Conservation (phyloP, 257 asterid species). For the Penstemon newberryi region DNA sequence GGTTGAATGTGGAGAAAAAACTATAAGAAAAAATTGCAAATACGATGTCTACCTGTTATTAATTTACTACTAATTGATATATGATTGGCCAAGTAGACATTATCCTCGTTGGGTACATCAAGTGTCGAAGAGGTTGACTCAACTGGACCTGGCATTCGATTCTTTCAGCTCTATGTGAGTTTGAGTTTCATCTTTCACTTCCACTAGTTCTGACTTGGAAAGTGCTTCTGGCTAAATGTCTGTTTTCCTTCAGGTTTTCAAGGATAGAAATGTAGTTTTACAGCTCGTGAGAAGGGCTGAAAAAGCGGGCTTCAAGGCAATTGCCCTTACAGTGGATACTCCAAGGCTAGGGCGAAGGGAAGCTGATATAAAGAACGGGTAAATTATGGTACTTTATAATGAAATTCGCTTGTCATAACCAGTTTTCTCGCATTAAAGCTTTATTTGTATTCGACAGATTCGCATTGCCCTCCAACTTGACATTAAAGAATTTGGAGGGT, state of each 20-base stretch:
- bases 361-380: slow-evolving; percentile 92
- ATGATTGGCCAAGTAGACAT: slow-evolving; percentile 46
- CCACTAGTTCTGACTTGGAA: background rate
- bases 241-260: slow-evolving; percentile 46
- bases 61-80: slow-evolving; percentile 14
- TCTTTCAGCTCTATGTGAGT: slow-evolving; percentile 89
- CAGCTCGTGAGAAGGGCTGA: slow-evolving; percentile 81
- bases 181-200: background rate
- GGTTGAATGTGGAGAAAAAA: slow-evolving; percentile 10
- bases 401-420: background rate
- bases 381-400: background rate
- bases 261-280: slow-evolving; percentile 58
- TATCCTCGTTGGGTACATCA: slow-evolving; percentile 74
- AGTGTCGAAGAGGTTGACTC: slow-evolving; percentile 86
- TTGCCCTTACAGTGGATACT: slow-evolving; percentile 80
- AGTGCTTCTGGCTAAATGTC: slow-evolving; percentile 13
- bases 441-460: slow-evolving; percentile 45
- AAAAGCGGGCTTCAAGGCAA: slow-evolving; percentile 78
- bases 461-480: slow-evolving; percentile 62
- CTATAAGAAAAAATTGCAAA: background rate
- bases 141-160: slow-evolving; percentile 72
- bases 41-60: no score
- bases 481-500: slow-evolving; percentile 67
- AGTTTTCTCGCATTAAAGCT: slow-evolving; percentile 8
- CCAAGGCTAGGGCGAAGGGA: slow-evolving; percentile 89